Conservation (phyloP, 2,329 filamentous ascomycete species). For the Calonectria hawksworthii region DNA sequence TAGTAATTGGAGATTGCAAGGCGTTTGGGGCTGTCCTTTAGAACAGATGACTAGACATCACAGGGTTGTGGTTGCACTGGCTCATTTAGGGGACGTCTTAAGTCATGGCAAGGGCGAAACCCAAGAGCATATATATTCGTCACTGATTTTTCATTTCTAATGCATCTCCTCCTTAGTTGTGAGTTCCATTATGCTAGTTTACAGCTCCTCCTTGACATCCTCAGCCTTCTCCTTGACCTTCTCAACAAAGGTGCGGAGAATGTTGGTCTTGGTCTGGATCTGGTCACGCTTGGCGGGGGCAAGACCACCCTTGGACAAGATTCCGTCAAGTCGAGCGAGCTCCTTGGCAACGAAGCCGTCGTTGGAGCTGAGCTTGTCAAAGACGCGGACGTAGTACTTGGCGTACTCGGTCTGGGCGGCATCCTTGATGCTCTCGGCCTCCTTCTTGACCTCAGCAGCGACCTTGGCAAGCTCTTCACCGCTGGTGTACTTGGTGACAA, state of each 20-base stretch:
- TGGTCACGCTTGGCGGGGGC: conserved; percentile 91
- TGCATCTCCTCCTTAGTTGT: conserved; percentile 21
- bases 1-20: conserved; percentile 16
- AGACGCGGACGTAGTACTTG: conserved; percentile 93
- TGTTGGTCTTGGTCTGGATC: conserved; percentile 87
- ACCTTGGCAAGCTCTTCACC: conserved; percentile 74
- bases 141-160: conserved; percentile 24
- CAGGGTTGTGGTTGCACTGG: conserved; percentile 23
- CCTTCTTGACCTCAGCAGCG: conserved; percentile 79
- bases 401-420: conserved; percentile 80
- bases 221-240: conserved; percentile 71
- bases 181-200: conserved; percentile 37
- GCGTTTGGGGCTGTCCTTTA: conserved; percentile 36
- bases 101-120: conserved; percentile 35
- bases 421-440: conserved; percentile 75
- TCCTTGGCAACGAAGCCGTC: conserved; percentile 88
- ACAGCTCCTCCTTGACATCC: conserved; percentile 65
- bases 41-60: conserved; percentile 29
- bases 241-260: conserved; percentile 81
- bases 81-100: conserved; percentile 26
- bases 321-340: conserved; percentile 81
- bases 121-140: conserved; percentile 39
- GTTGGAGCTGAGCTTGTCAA: conserved; percentile 86
- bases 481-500: conserved; percentile 81
- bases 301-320: conserved; percentile 89